Evolutionary conservation across 306 rosid genomes (phyloP), one percentile per base, ranked within the genome.

Genomic region (Vigna radiata): DNA sequence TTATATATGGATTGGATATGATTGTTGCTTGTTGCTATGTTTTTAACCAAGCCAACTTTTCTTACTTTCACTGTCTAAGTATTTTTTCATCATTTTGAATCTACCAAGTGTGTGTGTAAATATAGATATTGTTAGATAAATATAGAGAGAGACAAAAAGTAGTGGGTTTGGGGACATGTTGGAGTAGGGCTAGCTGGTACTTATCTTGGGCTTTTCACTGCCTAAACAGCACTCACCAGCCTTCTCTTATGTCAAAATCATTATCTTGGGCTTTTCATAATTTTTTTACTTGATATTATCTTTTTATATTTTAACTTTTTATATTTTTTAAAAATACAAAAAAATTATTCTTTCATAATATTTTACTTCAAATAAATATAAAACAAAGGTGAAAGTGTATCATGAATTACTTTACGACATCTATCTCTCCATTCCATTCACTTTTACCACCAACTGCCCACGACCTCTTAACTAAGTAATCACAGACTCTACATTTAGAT

Each of bases 11-110:
- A 52, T 52, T 61, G 88, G 88, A 91, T 89, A 58, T 7, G 21
- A 31, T 60, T 29, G 89, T 59, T 72, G 29, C 3, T 90, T 90
- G 90, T 87, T 83, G 65, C 10, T 67, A 83, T 87, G 85, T 79
- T 83, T 78, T 53, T 64, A 73, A 68, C 60, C 50, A 14, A n/a
- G 2, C 14, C 18, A 2, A 8, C 13, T 50, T 9, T 2, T 60
- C 19, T 55, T 3, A 64, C 46, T 54, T 53, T 63, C 18, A 50
- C 44, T 79, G 61, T 54, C 73, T 39, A 1, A 7, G 44, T 8
- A 39, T 39, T 5, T 33, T 33, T 39, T 39, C 44, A 8, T 25
- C 25, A 18, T 50, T 54, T 31, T 46, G 47, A 78, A 79, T 27
- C 56, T 31, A 39, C 33, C 50, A 52, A 68, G 15, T n/a, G 31